Conservation (phyloP, 257 asterid genomes). For the Ehretia macrophylla region DNA sequence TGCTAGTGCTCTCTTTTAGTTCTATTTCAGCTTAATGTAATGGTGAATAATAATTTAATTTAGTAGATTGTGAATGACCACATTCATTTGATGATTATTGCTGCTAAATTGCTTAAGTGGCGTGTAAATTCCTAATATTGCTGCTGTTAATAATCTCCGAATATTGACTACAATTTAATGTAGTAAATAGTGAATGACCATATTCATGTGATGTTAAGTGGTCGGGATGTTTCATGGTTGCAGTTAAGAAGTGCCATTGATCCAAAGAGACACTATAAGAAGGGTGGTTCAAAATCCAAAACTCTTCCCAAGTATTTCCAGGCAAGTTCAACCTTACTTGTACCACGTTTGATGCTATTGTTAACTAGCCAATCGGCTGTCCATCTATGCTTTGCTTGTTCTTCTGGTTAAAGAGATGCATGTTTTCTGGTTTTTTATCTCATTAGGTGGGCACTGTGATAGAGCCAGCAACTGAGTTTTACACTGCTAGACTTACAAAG, state of each 20-base stretch:
- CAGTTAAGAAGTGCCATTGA: conserved; percentile 77
- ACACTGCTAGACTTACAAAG: conserved; percentile 70
- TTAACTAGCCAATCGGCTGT: background rate
- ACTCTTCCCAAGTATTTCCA: conserved; percentile 88
- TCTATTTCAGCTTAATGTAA: too few species aligned
- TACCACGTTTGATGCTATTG: background rate
- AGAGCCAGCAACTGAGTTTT: conserved; percentile 73
- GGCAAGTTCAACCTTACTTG: conserved; percentile 33
- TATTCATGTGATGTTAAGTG: background rate
- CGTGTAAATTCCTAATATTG: too few species aligned
- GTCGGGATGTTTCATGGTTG: conserved; percentile 12
- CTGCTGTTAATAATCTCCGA: too few species aligned
- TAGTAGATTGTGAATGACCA: background rate
- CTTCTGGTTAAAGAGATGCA: background rate
- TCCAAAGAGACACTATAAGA: conserved; percentile 83
- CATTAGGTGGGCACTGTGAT: conserved; percentile 88
- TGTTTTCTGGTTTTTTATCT: conserved; percentile 12
- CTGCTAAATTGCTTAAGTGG: background rate
- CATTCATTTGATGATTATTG: background rate
- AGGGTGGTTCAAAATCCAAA: conserved; percentile 65
- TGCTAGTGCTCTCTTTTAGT: too few species aligned
- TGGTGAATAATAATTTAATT: too few species aligned
- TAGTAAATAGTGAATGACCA: too few species aligned
- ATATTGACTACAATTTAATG: too few species aligned
- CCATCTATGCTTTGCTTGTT: background rate